Evolutionary conservation across 2,329 filamentous ascomycete species (phyloP).

Genomic region (Bipolaris gigantea): DNA sequence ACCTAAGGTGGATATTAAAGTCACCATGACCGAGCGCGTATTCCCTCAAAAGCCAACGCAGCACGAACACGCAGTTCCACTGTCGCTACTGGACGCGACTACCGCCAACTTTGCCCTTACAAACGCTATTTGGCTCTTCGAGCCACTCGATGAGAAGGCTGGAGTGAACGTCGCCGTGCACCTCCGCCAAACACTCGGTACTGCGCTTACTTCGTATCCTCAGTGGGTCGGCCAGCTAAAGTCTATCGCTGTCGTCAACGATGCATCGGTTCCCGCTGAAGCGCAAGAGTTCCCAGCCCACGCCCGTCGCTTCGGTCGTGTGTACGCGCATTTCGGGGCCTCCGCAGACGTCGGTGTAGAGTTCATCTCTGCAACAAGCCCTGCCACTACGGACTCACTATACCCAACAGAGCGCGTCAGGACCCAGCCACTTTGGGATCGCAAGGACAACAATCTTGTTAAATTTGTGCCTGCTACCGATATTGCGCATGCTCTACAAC

Average conservation of each 20-base stretch:
- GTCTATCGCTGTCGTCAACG: constrained; percentile 1
- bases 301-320: constrained; percentile 10
- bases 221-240: constrained; percentile 11
- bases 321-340: constrained; percentile 10
- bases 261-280: constrained; percentile 1
- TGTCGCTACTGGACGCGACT: constrained; percentile 14
- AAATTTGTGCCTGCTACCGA: neutral
- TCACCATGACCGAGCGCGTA: neutral
- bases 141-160: neutral
- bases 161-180: neutral
- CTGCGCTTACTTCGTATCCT: constrained; percentile 8
- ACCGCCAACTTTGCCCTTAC: constrained; percentile 12
- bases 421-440: neutral
- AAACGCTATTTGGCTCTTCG: constrained; percentile 14
- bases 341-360: constrained; percentile 6
- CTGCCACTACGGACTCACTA: neutral
- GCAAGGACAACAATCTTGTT: neutral
- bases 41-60: constrained; percentile 1
- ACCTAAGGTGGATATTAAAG: constrained; percentile 1
- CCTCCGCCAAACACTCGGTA: constrained; percentile 7
- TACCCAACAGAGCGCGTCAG: neutral
- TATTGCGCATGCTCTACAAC: neutral
- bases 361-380: constrained; percentile 4
- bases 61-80: neutral
- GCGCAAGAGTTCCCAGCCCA: constrained; percentile 6